Evolutionary conservation across 306 rosid genomes (phyloP).

Genomic region (Delonix regia): DNA sequence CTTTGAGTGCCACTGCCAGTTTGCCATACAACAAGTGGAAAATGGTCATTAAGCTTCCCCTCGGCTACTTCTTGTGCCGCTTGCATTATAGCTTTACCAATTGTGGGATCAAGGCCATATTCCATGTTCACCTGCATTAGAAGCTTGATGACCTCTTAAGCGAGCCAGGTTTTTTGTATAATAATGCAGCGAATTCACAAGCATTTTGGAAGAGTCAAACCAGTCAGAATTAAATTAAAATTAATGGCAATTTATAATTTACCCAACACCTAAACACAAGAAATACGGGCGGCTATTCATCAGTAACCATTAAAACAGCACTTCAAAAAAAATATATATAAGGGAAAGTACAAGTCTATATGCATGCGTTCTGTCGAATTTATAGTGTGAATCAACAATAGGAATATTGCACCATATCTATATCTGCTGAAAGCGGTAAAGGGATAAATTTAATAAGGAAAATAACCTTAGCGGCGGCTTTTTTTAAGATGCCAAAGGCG

Average conservation of each 20-base stretch:
- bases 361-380: neutral
- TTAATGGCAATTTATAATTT: neutral
- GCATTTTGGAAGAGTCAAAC: neutral
- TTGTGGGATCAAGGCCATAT: slow-evolving; percentile 83
- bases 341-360: neutral
- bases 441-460: neutral
- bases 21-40: slow-evolving; percentile 99
- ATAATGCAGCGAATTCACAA: neutral
- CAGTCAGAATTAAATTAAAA: neutral
- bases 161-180: neutral
- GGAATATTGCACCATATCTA: neutral
- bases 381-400: neutral
- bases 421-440: neutral
- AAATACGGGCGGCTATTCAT: neutral
- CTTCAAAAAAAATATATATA: neutral
- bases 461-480: slow-evolving; percentile 87
- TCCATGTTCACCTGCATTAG: slow-evolving; percentile 79
- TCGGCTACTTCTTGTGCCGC: slow-evolving; percentile 98
- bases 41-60: slow-evolving; percentile 91
- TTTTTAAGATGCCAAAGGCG: slow-evolving; percentile 88
- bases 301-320: neutral
- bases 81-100: slow-evolving; percentile 88
- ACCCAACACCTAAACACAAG: neutral
- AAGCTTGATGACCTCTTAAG: neutral
- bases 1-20: slow-evolving; percentile 99